phyloP scores from a whole-genome alignment of 805 yeast genomes.

The Kluyveromyces dobzhanskii region DNA sequence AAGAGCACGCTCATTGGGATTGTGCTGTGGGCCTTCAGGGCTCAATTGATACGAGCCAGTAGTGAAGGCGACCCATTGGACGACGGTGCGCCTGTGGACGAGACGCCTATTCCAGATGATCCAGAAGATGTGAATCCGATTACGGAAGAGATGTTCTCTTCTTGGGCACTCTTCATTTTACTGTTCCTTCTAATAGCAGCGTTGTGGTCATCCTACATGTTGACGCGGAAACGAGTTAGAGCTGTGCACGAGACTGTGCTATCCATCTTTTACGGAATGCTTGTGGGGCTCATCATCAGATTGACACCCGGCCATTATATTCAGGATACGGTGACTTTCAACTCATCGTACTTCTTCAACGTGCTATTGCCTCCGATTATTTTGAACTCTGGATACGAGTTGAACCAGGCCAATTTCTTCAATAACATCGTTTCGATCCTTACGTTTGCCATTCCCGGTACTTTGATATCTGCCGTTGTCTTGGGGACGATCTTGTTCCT shows the following conservation, averaged over 20 bases:
- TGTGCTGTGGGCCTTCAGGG: not conserved
- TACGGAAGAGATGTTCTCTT: slow-evolving; percentile 89
- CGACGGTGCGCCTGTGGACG: slow-evolving; percentile 13
- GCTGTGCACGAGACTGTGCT: slow-evolving; percentile 97
- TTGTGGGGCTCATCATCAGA: slow-evolving; percentile 85
- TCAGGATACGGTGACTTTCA: slow-evolving; percentile 94
- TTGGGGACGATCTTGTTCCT: slow-evolving; percentile 79
- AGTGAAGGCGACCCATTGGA: not conserved
- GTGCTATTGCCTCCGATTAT: slow-evolving; percentile 93
- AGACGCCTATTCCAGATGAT: slow-evolving; percentile 37
- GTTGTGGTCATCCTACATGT: slow-evolving; percentile 87
- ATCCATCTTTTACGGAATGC: slow-evolving; percentile 94
- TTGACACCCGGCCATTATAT: slow-evolving; percentile 93
- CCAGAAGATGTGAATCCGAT: slow-evolving; percentile 72
- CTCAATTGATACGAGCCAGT: not conserved
- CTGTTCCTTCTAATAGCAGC: slow-evolving; percentile 76
- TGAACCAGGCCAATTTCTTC: slow-evolving; percentile 93
- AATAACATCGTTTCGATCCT: slow-evolving; percentile 84
- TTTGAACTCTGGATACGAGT: slow-evolving; percentile 90
- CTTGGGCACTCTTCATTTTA: slow-evolving; percentile 94
- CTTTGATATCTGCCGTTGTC: slow-evolving; percentile 85
- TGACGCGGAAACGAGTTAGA: slow-evolving; percentile 84
- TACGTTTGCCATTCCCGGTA: slow-evolving; percentile 95
- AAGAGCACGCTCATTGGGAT: not conserved
- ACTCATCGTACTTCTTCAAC: slow-evolving; percentile 89